Percentiles rank a stretch among this genome's conserved stretches.
Evolutionary conservation across 2,329 filamentous ascomycete species (phyloP).

Genomic region (Ophiostoma piceae): DNA sequence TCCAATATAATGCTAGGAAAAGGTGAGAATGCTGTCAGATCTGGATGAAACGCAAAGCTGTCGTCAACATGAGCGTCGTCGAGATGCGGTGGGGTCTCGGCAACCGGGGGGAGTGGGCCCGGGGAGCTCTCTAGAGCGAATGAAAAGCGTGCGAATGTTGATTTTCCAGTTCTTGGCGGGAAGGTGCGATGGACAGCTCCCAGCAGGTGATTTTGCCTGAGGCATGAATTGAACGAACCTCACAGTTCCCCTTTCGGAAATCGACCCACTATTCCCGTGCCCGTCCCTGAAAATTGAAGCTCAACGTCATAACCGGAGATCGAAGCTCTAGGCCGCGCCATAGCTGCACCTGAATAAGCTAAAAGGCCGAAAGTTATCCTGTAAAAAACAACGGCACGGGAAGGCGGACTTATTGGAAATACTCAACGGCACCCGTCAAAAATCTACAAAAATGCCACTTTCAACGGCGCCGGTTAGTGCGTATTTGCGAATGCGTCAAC

Average conservation of each 20-base stretch:
- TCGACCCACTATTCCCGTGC: neutral
- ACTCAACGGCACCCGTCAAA: neutral
- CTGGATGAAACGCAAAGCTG: slow-evolving; percentile 3
- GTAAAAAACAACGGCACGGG: neutral
- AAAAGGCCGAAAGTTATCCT: neutral
- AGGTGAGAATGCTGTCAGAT: neutral
- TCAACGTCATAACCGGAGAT: neutral
- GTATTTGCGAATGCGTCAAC: neutral
- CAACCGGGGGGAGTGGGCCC: neutral
- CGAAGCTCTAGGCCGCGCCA: neutral
- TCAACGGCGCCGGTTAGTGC: neutral
- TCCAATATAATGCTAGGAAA: neutral
- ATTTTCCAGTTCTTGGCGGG: neutral
- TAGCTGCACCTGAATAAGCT: neutral
- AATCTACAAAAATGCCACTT: neutral
- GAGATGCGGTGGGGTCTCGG: slow-evolving; percentile 9
- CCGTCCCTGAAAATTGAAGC: neutral
- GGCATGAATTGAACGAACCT: neutral
- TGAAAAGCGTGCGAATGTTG: neutral
- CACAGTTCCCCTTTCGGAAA: neutral
- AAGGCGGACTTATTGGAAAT: neutral
- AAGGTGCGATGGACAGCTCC: neutral
- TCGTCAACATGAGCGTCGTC: slow-evolving; percentile 1
- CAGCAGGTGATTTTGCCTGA: slow-evolving; percentile 9
- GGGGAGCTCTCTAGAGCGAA: neutral